Base-by-base conservation (phyloP, 805 yeast species). In the Wickerhamomyces mucosus region DNA sequence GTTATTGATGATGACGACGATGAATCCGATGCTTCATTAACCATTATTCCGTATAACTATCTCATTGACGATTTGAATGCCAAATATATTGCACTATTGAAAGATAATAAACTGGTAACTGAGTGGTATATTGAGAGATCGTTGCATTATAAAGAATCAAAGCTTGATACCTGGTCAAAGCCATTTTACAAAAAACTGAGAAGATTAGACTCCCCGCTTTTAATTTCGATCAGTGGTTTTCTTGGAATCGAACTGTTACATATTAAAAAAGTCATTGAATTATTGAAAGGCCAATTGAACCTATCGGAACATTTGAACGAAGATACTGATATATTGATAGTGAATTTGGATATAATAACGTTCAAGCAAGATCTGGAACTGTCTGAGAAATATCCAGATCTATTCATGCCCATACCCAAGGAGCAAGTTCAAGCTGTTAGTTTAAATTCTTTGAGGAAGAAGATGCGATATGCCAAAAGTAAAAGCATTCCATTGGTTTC, bases 51-150 rank as follows among this genome's bases (percentile, higher is more conserved):
- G 6, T 46, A 51, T 6, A 31, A 38, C 23, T 45, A 29, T 18
- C 35, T 43, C 3, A 32, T 23, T 8, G 12, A 23, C 12, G 16
- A n/a, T 13, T 16, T 23, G 5, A 8, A 9, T 5, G n/a, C 38
- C 1, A 27, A 27, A 6, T 26, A 40, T 2, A 20, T 45, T 4
- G 48, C 50, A 15, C n/a, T 27, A 6, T 20, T 31, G 14, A 31
- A 18, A 6, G 39, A 38, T 6, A 41, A 48, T 3, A 45, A 46
- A 13, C 39, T 75, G 0, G 69, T 75, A 3, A 83, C 94, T 0
- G 94, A 85, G 51, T 83, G 89, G 81, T 77, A 78, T 41, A 56
- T 85, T 10, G 95, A 84, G 53, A 59, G 94, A 36, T 70, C 81
- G 16, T 59, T 83, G 15, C 77, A 67, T 53, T 75, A 75, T 42